Conservation (phyloP, 164 flowering plant species). For the Protea cynaroides region DNA sequence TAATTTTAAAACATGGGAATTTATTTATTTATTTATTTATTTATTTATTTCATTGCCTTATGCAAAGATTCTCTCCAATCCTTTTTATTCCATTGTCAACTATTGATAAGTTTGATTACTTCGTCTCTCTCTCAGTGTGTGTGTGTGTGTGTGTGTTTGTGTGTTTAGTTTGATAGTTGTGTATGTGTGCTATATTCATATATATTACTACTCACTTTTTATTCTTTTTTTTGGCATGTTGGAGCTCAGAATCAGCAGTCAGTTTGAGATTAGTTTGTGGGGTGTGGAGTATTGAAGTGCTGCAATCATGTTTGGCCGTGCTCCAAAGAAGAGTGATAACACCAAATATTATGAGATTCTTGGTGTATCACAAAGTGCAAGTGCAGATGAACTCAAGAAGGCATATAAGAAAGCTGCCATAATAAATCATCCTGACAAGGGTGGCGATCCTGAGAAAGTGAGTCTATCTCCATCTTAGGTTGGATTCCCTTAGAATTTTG, state of each 20-base stretch:
- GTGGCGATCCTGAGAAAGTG: conserved; percentile 66
- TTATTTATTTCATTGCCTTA: too few species aligned
- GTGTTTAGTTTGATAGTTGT: too few species aligned
- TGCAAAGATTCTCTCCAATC: too few species aligned
- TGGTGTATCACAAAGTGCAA: conserved; percentile 42
- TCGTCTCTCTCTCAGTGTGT: too few species aligned
- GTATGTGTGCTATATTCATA: neutral
- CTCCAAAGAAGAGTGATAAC: conserved; percentile 49
- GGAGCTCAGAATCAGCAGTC: neutral
- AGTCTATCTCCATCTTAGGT: neutral
- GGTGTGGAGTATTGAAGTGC: conserved; percentile 7
- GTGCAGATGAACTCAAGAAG: conserved; percentile 52
- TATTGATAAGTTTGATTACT: neutral
- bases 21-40: too few species aligned
- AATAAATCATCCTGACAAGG: conserved; percentile 63
- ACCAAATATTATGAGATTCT: conserved; percentile 47
- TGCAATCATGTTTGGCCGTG: conserved; percentile 51
- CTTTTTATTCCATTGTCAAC: too few species aligned
- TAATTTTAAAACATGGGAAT: too few species aligned
- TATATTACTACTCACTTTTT: neutral
- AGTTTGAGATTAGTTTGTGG: neutral
- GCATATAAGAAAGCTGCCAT: conserved; percentile 58
- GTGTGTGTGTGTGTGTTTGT: neutral
- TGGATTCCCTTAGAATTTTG: neutral
- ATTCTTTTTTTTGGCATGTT: neutral